Conservation (phyloP, 2,329 filamentous ascomycete genomes). For the Clonostachys solani region DNA sequence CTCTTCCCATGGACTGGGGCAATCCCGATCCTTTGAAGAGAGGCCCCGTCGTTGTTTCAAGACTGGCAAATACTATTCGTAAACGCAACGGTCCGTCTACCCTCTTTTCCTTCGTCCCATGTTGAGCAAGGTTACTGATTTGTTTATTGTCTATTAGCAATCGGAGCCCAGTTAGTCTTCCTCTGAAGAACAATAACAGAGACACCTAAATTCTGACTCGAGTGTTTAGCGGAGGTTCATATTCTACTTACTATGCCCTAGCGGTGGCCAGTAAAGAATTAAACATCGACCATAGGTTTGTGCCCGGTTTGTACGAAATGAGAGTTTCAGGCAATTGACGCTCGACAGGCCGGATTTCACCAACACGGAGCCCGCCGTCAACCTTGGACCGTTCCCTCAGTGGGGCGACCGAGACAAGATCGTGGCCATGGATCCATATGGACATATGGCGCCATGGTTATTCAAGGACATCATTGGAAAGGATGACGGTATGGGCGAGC, state of each 20-base stretch:
- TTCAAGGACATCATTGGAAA: constrained; percentile 76
- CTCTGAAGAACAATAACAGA: not conserved
- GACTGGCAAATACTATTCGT: constrained; percentile 69
- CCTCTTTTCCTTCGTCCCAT: constrained; percentile 3
- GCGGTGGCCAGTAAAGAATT: constrained; percentile 90
- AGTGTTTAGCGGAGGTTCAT: constrained; percentile 67
- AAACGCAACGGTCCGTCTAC: constrained; percentile 67
- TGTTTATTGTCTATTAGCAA: constrained; percentile 29
- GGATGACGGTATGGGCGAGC: constrained; percentile 51
- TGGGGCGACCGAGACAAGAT: constrained; percentile 93
- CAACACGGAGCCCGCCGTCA: constrained; percentile 85
- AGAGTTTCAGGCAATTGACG: too few species aligned
- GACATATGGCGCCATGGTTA: constrained; percentile 80
- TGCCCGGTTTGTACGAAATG: not conserved
- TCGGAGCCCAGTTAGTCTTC: constrained; percentile 39
- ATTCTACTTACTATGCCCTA: constrained; percentile 92
- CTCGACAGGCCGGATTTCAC: constrained; percentile 50
- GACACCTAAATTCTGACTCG: too few species aligned
- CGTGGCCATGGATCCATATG: constrained; percentile 93
- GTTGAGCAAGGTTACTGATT: constrained; percentile 9
- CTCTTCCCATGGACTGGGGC: constrained; percentile 86
- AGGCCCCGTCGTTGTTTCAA: constrained; percentile 85
- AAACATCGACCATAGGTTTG: constrained; percentile 68
- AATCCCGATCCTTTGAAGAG: constrained; percentile 68
- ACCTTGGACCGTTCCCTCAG: constrained; percentile 83